These are phyloP conservation scores for Cladobotryum protrusum DNA, from an alignment of 2,329 filamentous ascomycete species.

Conservation along the genomic window DNA sequence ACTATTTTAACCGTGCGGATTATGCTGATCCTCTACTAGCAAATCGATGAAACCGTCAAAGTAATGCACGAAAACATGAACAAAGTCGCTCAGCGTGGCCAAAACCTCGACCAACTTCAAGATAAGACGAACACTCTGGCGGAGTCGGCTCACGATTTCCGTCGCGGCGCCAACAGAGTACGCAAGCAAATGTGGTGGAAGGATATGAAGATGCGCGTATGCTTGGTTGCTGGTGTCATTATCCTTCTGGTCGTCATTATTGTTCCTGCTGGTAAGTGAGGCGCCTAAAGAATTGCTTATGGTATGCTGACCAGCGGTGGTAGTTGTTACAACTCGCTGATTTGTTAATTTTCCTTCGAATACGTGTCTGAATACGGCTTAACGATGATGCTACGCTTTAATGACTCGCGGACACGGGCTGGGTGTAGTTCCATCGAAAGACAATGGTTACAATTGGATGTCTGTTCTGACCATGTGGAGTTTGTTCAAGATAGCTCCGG, in stretches of 20 bases:
- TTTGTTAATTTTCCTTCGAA: constrained; percentile 16
- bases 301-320: background rate
- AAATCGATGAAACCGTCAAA: constrained; percentile 94
- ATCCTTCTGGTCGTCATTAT: constrained; percentile 91
- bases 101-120: constrained; percentile 78
- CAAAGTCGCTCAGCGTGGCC: constrained; percentile 90
- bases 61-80: constrained; percentile 98
- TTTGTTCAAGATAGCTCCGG: constrained; percentile 27
- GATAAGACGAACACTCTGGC: constrained; percentile 95
- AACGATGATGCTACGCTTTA: constrained; percentile 5
- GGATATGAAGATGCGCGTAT: constrained; percentile 99
- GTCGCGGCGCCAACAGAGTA: constrained; percentile 90
- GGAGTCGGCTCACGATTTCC: constrained; percentile 89
- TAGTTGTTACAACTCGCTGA: constrained; percentile 33
- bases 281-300: background rate
- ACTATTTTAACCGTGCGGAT: no score
- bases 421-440: constrained; percentile 2
- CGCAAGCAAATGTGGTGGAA: constrained; percentile 99
- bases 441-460: constrained; percentile 17
- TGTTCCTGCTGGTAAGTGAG: constrained; percentile 71
- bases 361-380: background rate
- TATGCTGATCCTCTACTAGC: constrained; percentile 43
- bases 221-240: constrained; percentile 84
- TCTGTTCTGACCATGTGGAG: constrained; percentile 30
- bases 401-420: background rate